Evolutionary conservation across 2,329 filamentous ascomycete species (phyloP), one percentile per base, ranked within the genome.

Genomic region (Colletotrichum nymphaeae): DNA sequence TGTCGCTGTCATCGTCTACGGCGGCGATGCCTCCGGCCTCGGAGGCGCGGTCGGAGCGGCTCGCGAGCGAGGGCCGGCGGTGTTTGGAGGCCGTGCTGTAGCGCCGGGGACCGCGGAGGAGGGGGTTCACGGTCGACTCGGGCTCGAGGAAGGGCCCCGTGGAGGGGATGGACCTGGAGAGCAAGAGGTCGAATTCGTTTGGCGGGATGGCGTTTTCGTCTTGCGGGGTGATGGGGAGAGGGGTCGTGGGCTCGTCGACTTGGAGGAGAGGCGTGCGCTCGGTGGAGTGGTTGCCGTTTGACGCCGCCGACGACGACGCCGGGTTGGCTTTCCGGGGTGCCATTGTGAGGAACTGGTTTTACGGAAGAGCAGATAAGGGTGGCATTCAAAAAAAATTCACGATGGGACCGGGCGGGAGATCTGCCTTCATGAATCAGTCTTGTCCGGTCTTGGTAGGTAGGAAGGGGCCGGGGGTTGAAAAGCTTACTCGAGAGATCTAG

Each of bases 101-200:
- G 53, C 76, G 77, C 12, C 79, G 78, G 8, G 79, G 80, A 7
- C 80, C 81, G 35, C 81, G 77, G 3, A 87, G 78, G 79, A 86
- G 82, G 62, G 83, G 80, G 66, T 82, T 80, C 72, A 84, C 83
- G 53, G 81, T 73, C 3, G 82, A 76, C 74, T 86, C 86, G 11
- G 86, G 84, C 69, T 86, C 84, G 11, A 87, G 79, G 24, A 83
- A 79, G 26, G 83, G 79, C 14, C 74, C 74, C 3, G 78, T 78
- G 0, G 82, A 81, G 16, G 83, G 84, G 62, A 84, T 73, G 3
- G 85, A 86, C 30, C 80, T 80, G 1, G 84, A 84, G 9, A 87
- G 76, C 55, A 81, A 72, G 59, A 83, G 74, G 70, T 83, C 80
- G 57, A 83, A 80, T 30, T 82, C 80, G 75, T 83, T 82, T 37